These are phyloP conservation scores for Thielaviopsis populi DNA, from an alignment of 2,329 filamentous ascomycete genomes.

Conservation along the genomic window DNA sequence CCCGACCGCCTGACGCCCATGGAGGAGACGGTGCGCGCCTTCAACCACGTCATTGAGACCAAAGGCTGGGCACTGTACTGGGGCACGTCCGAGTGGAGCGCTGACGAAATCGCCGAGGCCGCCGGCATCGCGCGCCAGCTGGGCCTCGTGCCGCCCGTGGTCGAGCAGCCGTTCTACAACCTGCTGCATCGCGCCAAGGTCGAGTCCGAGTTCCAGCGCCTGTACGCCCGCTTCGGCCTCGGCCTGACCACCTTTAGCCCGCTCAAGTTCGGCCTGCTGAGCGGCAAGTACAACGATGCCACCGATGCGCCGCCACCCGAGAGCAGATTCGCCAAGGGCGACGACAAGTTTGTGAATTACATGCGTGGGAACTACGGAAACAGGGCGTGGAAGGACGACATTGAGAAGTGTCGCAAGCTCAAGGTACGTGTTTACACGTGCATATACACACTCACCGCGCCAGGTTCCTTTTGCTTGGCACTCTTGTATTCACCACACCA, in stretches of 20 bases:
- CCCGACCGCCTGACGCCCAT: constrained; percentile 54
- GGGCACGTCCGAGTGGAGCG: constrained; percentile 56
- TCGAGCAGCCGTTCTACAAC: constrained; percentile 57
- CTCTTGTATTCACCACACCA: not conserved
- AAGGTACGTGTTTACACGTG: constrained; percentile 19
- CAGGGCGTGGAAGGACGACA: constrained; percentile 38
- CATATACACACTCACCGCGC: too few species aligned
- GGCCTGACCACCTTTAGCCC: constrained; percentile 50
- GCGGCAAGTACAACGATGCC: constrained; percentile 49
- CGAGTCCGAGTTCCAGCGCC: constrained; percentile 45
- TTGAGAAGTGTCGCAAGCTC: constrained; percentile 31
- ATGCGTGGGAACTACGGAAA: constrained; percentile 36
- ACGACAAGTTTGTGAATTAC: constrained; percentile 41
- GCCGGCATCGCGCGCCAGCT: constrained; percentile 44
- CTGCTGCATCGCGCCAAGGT: constrained; percentile 46
- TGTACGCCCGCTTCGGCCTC: constrained; percentile 43
- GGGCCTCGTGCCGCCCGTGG: constrained; percentile 45
- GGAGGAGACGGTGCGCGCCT: constrained; percentile 54
- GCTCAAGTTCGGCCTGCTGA: constrained; percentile 41
- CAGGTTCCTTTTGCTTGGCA: not conserved
- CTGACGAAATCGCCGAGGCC: constrained; percentile 44
- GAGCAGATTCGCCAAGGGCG: constrained; percentile 43
- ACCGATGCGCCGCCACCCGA: constrained; percentile 36
- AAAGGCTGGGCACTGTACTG: constrained; percentile 55
- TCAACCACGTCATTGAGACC: constrained; percentile 38